Conservation (phyloP, 2,329 filamentous ascomycete species). For the Neonectria faginata region DNA sequence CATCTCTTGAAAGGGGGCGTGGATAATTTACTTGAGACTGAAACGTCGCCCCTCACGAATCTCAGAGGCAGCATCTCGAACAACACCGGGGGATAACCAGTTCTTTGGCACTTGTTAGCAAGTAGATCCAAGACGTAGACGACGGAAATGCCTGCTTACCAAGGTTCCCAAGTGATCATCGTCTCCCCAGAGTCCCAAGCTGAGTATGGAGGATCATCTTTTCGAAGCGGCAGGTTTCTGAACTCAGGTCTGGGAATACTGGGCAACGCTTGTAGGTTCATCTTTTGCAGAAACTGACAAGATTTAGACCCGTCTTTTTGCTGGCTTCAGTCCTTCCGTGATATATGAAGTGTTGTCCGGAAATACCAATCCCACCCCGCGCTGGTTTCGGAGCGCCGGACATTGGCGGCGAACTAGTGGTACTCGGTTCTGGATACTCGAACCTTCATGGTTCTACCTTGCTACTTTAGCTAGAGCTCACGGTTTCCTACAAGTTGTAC, state of each 20-base stretch:
- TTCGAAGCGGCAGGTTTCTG: conserved; percentile 12
- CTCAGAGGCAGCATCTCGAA: conserved; percentile 15
- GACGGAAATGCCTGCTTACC: neutral
- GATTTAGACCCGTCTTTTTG: neutral
- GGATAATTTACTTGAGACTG: conserved; percentile 14
- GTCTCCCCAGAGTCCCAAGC: conserved; percentile 21
- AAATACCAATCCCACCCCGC: conserved; percentile 1
- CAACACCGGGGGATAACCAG: conserved; percentile 1
- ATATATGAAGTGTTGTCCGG: conserved; percentile 4
- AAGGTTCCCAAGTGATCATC: conserved; percentile 24
- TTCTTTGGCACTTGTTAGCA: neutral
- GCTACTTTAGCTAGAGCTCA: neutral
- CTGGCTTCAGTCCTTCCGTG: neutral
- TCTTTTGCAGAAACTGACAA: neutral
- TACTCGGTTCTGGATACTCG: neutral
- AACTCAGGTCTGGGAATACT: neutral
- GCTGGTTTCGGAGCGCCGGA: neutral
- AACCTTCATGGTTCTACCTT: neutral
- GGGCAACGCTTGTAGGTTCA: neutral
- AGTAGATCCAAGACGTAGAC: neutral
- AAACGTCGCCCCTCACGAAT: conserved; percentile 14
- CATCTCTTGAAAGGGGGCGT: neutral
- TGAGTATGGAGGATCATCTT: conserved; percentile 20
- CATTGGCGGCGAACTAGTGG: neutral
- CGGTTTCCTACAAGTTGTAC: neutral